These are phyloP conservation scores for Tephrocybe sp. DNA, from an alignment of 768 basidiomycete genomes.

Conservation along the genomic window DNA sequence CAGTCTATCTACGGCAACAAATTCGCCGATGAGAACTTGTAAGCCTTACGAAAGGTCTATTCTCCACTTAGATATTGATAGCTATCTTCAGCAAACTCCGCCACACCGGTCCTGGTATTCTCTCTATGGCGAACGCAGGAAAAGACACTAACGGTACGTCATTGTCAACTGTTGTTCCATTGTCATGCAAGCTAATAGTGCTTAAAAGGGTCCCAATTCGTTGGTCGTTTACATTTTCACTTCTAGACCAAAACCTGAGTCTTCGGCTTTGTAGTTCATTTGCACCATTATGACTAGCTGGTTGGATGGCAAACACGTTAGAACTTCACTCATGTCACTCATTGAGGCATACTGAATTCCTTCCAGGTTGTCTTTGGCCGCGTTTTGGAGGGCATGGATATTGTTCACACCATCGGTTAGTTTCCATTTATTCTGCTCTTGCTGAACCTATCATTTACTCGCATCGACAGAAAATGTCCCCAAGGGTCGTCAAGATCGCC, in stretches of 20 bases:
- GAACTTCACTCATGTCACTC: constrained; percentile 17
- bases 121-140: constrained; percentile 95
- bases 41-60: constrained; percentile 11
- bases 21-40: constrained; percentile 98
- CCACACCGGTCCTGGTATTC: constrained; percentile 82
- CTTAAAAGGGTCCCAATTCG: constrained; percentile 78
- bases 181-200: constrained; percentile 5
- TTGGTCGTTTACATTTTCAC: constrained; percentile 32
- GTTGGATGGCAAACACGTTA: constrained; percentile 88
- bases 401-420: constrained; percentile 74
- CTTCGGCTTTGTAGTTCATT: constrained; percentile 67
- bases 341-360: not conserved
- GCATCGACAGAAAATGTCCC: constrained; percentile 60
- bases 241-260: not conserved
- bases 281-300: constrained; percentile 84
- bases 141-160: constrained; percentile 85
- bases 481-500: constrained; percentile 71
- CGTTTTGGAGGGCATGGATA: constrained; percentile 90
- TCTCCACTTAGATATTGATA: constrained; percentile 3
- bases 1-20: constrained; percentile 90
- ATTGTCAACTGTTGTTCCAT: not conserved
- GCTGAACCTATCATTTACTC: not conserved
- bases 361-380: constrained; percentile 87
- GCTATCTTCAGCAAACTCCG: constrained; percentile 75
- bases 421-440: not conserved